Percentiles rank a stretch among this genome's conserved stretches.
Evolutionary conservation across 1,284 basidiomycete genomes (phyloP).

Genomic region (Paramarasmius palmivorus): DNA sequence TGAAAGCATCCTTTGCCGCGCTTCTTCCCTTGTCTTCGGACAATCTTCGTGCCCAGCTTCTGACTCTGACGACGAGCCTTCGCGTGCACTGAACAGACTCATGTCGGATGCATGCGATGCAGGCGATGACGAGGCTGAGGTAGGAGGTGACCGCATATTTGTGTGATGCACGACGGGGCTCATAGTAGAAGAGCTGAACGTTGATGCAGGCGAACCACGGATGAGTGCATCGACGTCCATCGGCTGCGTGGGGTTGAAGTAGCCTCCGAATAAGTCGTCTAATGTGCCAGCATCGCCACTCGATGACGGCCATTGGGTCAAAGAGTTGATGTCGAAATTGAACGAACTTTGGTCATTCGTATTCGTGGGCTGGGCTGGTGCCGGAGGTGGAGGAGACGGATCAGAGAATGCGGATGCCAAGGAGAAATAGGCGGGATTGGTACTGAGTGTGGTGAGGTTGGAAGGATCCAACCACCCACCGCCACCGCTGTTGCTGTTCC

Average conservation of each 20-base stretch:
- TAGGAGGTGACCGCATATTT: constrained; percentile 25
- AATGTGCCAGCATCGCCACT: constrained; percentile 37
- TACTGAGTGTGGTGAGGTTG: constrained; percentile 71
- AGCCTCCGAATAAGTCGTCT: constrained; percentile 67
- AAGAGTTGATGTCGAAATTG: constrained; percentile 38
- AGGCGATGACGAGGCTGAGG: constrained; percentile 31
- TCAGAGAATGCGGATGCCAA: constrained; percentile 63
- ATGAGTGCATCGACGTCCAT: constrained; percentile 48
- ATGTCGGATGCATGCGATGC: constrained; percentile 32
- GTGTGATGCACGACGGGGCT: constrained; percentile 56
- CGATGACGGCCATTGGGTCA: constrained; percentile 43
- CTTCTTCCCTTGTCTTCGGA: constrained; percentile 60
- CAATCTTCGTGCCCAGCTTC: constrained; percentile 33
- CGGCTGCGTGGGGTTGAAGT: constrained; percentile 38
- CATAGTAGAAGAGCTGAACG: constrained; percentile 22
- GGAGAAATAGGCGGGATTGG: constrained; percentile 80
- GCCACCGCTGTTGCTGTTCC: constrained; percentile 29
- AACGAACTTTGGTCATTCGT: constrained; percentile 30
- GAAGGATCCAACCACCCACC: constrained; percentile 3
- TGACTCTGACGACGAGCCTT: constrained; percentile 34
- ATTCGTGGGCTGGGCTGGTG: constrained; percentile 16
- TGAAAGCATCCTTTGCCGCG: constrained; percentile 46
- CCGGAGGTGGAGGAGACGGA: constrained; percentile 28
- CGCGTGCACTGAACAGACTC: constrained; percentile 39
- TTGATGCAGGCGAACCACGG: constrained; percentile 27